A percentile compares a stretch with the other conserved stretches of the same genome.
Evolutionary conservation across 108 stramenopile species (phyloP).

Genomic region (Nannochloropsis oceanica): DNA sequence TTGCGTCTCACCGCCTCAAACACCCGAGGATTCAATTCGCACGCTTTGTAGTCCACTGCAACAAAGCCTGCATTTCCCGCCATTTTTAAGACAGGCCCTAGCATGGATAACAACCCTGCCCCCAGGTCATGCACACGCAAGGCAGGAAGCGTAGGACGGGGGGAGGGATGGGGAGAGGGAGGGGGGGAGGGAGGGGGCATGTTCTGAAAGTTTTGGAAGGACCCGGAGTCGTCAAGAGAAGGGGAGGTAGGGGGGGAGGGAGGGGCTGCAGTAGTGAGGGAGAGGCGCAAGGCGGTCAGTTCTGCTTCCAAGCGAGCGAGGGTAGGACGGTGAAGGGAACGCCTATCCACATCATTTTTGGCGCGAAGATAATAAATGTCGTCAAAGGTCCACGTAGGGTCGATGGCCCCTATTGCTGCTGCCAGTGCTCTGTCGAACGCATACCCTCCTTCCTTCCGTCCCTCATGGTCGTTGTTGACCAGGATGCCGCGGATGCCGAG

Average conservation of each 20-base stretch:
- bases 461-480: background rate
- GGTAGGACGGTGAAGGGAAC: conserved; percentile 40
- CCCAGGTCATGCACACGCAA: conserved; percentile 50
- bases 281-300: background rate
- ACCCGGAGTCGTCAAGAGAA: background rate
- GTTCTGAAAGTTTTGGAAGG: background rate
- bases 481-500: conserved; percentile 33
- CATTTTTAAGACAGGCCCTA: conserved; percentile 40
- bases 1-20: background rate
- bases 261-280: no score
- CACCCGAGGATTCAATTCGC: background rate
- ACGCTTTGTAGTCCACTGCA: background rate
- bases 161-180: background rate
- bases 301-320: background rate
- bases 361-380: conserved; percentile 50
- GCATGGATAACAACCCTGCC: conserved; percentile 55
- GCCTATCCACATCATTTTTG: conserved; percentile 58
- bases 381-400: conserved; percentile 10
- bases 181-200: background rate
- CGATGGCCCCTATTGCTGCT: conserved; percentile 42
- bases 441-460: background rate
- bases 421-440: conserved; percentile 45
- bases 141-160: background rate
- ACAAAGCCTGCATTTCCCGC: background rate
- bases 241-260: background rate